Conservation (phyloP, 768 basidiomycete species). For the Lentinula sp. region DNA sequence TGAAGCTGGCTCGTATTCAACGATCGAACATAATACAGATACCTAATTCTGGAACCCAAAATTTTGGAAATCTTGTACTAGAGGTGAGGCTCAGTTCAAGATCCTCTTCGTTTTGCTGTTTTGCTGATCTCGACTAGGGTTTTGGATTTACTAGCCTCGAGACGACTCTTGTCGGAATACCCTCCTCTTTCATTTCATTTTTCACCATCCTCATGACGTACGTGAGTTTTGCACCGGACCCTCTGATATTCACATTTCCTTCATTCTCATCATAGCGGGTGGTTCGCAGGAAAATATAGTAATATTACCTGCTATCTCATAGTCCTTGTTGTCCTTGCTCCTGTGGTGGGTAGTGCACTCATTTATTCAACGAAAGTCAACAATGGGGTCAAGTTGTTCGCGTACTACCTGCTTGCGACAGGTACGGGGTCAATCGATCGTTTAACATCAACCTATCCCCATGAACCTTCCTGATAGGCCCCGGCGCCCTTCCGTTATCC, state of each 20-base stretch:
- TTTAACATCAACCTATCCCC: too few species aligned
- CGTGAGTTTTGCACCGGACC: background rate
- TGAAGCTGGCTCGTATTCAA: background rate
- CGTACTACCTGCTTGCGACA: background rate
- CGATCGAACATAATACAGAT: background rate
- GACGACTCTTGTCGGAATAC: background rate
- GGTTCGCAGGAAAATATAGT: background rate
- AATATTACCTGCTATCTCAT: constrained; percentile 1
- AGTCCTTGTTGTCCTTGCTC: background rate
- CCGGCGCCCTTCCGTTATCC: background rate
- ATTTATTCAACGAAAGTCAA: background rate
- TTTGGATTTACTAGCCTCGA: background rate
- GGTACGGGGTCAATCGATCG: background rate
- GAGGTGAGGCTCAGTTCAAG: background rate
- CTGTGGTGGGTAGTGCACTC: background rate
- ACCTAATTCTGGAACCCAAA: constrained; percentile 1
- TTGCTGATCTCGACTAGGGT: background rate
- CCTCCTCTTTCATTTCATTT: background rate
- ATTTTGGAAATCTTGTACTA: constrained; percentile 1
- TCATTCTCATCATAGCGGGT: background rate
- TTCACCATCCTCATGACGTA: constrained; percentile 1
- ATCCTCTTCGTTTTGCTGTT: background rate
- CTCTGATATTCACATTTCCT: background rate
- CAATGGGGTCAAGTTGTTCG: background rate
- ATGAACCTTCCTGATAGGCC: background rate